Evolutionary conservation across 192 early-diverging fungal genomes (phyloP).

Genomic region (Backusella mclennaniae): DNA sequence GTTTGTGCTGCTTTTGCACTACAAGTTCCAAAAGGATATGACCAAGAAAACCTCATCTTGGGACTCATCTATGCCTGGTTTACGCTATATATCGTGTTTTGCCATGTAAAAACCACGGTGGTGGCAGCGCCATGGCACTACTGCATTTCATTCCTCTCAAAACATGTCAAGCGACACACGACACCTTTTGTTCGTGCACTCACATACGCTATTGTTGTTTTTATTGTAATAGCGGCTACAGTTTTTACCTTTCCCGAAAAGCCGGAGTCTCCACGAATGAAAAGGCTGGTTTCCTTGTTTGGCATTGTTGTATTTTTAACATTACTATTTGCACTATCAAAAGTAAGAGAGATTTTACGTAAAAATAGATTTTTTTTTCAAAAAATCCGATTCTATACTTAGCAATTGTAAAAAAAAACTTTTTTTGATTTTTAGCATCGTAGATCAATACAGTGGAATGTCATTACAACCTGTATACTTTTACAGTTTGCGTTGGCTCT

Average conservation of each 20-base stretch:
- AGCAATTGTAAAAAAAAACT: background rate
- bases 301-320: constrained; percentile 64
- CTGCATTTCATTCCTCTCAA: background rate
- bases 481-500: constrained; percentile 79
- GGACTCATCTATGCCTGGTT: constrained; percentile 30
- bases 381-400: background rate
- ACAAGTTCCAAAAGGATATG: constrained; percentile 34
- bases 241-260: constrained; percentile 55
- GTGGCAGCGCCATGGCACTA: constrained; percentile 13
- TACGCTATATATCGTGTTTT: constrained; percentile 21
- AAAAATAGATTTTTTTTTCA: background rate
- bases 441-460: constrained; percentile 70
- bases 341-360: constrained; percentile 18
- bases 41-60: constrained; percentile 26
- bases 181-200: background rate
- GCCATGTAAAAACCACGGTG: constrained; percentile 15
- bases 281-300: constrained; percentile 75
- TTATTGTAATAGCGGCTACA: constrained; percentile 45
- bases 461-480: constrained; percentile 66
- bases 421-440: constrained; percentile 41
- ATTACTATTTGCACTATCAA: constrained; percentile 52
- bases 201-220: constrained; percentile 23
- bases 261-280: constrained; percentile 53
- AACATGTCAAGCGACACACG: background rate
- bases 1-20: constrained; percentile 23